These are phyloP conservation scores for Talaromyces sp. DNA, from an alignment of 2,329 filamentous ascomycete genomes.

Conservation along the genomic window DNA sequence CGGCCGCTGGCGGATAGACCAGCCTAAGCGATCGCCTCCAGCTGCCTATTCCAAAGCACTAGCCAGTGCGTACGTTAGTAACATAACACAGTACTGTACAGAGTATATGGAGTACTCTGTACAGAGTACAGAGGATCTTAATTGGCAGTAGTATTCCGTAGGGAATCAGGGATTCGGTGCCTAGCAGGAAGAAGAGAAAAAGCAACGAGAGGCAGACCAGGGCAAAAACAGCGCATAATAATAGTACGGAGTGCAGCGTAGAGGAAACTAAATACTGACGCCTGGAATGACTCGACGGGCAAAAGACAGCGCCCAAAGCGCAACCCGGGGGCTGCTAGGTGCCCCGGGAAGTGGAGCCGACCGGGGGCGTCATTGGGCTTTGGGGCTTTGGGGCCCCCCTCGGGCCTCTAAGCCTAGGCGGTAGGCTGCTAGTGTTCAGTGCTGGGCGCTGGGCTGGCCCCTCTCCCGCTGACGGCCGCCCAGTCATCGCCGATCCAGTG, in stretches of 20 bases:
- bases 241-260: no score
- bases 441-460: not conserved
- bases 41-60: not conserved
- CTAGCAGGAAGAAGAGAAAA: not conserved
- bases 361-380: not conserved
- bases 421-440: no score
- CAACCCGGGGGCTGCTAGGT: not conserved
- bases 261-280: no score
- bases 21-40: not conserved
- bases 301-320: not conserved
- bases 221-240: no score
- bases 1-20: not conserved
- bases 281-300: not conserved
- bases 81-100: no score
- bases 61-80: not conserved
- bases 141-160: no score
- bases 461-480: not conserved
- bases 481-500: not conserved
- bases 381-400: not conserved
- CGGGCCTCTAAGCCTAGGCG: not conserved
- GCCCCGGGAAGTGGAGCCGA: not conserved
- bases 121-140: no score
- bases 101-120: no score
- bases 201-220: not conserved
- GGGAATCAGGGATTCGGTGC: no score